phyloP scores from a whole-genome alignment of 768 basidiomycete genomes.

The Dictyophora rubrovolvata region DNA sequence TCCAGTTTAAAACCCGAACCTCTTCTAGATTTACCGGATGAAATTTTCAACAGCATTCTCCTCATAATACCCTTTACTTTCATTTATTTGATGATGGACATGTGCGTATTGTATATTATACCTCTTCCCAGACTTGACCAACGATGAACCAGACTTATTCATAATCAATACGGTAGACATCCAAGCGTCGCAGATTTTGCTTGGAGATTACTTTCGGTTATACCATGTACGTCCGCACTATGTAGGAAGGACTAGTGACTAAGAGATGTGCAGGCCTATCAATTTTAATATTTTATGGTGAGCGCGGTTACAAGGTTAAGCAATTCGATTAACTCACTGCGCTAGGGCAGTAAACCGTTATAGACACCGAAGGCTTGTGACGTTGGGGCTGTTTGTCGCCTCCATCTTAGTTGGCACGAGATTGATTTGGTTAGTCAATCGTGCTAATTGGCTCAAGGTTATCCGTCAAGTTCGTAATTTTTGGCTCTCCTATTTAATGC shows the following conservation, averaged over 20 bases:
- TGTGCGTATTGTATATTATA: conserved; percentile 38
- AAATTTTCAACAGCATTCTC: conserved; percentile 56
- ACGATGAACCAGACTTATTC: conserved; percentile 46
- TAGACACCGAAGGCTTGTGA: conserved; percentile 44
- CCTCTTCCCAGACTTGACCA: background rate
- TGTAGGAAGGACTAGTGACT: background rate
- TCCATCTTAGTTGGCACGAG: conserved; percentile 50
- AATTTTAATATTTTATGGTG: conserved; percentile 69
- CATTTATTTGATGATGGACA: conserved; percentile 72
- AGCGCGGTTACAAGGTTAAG: conserved; percentile 16
- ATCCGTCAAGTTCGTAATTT: conserved; percentile 56
- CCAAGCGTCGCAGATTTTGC: conserved; percentile 36
- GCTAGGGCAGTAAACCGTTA: conserved; percentile 46
- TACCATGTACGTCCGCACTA: conserved; percentile 52
- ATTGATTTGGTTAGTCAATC: conserved; percentile 62
- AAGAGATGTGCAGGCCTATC: conserved; percentile 43
- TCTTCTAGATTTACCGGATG: conserved; percentile 39
- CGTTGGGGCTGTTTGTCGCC: conserved; percentile 47
- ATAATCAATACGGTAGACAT: conserved; percentile 66
- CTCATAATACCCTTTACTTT: conserved; percentile 68
- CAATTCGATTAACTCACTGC: background rate
- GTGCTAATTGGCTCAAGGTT: conserved; percentile 56
- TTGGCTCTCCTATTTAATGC: background rate
- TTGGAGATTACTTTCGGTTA: conserved; percentile 51
- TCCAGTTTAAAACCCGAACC: conserved; percentile 1